A percentile compares a stretch with the other conserved stretches of the same genome.
phyloP scores from a whole-genome alignment of 2,329 filamentous ascomycete genomes.

The Diaporthe australafricana region DNA sequence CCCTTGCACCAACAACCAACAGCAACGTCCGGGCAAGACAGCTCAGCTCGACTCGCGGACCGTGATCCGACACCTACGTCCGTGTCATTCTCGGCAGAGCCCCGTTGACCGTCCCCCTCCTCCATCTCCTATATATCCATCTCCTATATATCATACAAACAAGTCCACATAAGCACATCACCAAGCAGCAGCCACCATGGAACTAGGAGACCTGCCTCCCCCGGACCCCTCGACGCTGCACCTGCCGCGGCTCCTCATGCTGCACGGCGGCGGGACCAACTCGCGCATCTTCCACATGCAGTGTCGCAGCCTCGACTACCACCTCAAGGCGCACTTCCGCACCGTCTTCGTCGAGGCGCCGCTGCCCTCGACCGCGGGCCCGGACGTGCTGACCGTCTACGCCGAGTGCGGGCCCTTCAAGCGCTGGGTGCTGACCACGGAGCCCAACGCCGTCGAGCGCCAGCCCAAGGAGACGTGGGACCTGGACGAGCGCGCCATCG shows the following conservation, averaged over 20 bases:
- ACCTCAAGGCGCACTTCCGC: slow-evolving; percentile 70
- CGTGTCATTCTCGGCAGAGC: background rate
- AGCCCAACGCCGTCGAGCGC: slow-evolving; percentile 34
- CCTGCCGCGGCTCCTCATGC: slow-evolving; percentile 78
- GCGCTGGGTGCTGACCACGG: slow-evolving; percentile 46
- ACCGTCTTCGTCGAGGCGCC: slow-evolving; percentile 80
- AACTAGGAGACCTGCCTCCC: slow-evolving; percentile 54
- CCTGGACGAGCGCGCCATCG: slow-evolving; percentile 53
- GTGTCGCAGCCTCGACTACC: slow-evolving; percentile 64
- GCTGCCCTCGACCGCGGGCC: slow-evolving; percentile 70
- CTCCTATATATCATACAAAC: background rate
- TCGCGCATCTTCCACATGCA: slow-evolving; percentile 76
- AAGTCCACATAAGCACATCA: background rate
- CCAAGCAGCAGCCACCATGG: slow-evolving; percentile 8
- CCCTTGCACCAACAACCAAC: background rate
- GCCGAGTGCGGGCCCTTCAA: slow-evolving; percentile 74
- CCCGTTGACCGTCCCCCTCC: background rate
- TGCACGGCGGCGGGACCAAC: slow-evolving; percentile 84
- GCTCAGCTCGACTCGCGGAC: slow-evolving; percentile 4
- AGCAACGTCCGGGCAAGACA: background rate
- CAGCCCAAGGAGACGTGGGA: slow-evolving; percentile 39
- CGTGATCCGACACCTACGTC: background rate
- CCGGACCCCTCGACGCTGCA: slow-evolving; percentile 47
- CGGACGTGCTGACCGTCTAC: slow-evolving; percentile 74
- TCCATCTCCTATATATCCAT: background rate